A percentile compares a stretch with the other conserved stretches of the same genome.
Evolutionary conservation across 257 asterid species (phyloP).

Genomic region (Galeopsis tetrahit): DNA sequence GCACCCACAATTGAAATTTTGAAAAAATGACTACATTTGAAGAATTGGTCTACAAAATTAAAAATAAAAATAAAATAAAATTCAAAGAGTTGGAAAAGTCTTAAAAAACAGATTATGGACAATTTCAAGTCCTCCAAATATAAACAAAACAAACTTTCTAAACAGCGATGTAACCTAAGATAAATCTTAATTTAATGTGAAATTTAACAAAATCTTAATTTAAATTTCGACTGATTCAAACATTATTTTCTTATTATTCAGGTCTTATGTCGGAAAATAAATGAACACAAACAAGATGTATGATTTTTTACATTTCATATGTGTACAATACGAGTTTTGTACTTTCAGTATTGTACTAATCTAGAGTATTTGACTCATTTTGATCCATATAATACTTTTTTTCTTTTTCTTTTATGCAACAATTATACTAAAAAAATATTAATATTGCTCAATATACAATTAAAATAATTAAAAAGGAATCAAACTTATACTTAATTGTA

Average conservation of each 20-base stretch:
- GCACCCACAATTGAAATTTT: not conserved
- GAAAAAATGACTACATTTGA: not conserved
- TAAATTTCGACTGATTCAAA: conserved; percentile 22
- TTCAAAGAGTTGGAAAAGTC: conserved; percentile 12
- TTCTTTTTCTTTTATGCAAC: too few species aligned
- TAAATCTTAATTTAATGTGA: conserved; percentile 6
- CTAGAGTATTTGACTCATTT: too few species aligned
- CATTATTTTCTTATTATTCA: not conserved
- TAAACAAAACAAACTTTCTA: not conserved
- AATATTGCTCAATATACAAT: too few species aligned
- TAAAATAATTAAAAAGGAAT: too few species aligned
- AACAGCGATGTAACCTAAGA: conserved; percentile 34
- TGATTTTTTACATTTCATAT: too few species aligned
- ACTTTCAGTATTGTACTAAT: too few species aligned
- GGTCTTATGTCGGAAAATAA: not conserved
- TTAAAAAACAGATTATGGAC: not conserved
- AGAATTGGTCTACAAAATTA: not conserved
- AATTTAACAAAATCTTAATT: conserved; percentile 1
- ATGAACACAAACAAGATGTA: too few species aligned
- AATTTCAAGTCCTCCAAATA: not conserved
- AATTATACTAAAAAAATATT: too few species aligned
- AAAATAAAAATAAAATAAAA: too few species aligned
- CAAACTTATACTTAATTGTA: too few species aligned
- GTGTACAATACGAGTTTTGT: too few species aligned
- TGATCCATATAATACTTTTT: too few species aligned